Conservation (phyloP, 73 alveolate species). For the Paramecium tetraurelia region DNA sequence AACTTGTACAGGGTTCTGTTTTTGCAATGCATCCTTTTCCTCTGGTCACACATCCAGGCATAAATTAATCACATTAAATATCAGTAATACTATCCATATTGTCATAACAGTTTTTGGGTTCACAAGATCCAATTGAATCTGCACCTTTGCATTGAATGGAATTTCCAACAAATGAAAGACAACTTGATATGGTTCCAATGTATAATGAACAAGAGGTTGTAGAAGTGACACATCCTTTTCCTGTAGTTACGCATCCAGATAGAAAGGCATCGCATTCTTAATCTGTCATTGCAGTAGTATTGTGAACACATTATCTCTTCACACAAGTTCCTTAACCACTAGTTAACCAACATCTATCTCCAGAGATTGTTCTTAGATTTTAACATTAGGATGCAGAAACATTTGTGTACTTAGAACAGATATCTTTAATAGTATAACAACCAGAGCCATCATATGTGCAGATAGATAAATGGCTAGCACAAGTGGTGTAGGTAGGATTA, state of each 20-base stretch:
- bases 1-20: neutral
- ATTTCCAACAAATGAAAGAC: neutral
- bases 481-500: neutral
- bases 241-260: neutral
- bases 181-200: neutral
- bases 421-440: neutral
- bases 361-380: neutral
- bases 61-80: neutral
- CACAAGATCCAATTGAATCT: neutral
- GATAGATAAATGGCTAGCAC: neutral
- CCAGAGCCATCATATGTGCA: neutral
- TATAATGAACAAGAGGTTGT: neutral
- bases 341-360: constrained; percentile 13
- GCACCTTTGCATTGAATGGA: neutral
- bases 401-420: neutral
- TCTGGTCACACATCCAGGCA: neutral
- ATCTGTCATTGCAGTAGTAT: neutral
- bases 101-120: neutral
- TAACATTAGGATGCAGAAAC: neutral
- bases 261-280: neutral
- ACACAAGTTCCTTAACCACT: neutral
- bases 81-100: neutral
- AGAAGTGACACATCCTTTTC: constrained; percentile 5
- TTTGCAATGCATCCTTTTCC: constrained; percentile 14
- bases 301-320: neutral